Evolutionary conservation across 2,329 filamentous ascomycete genomes (phyloP), one percentile per base, ranked within the genome.

Genomic region (Parastagonospora nodorum): DNA sequence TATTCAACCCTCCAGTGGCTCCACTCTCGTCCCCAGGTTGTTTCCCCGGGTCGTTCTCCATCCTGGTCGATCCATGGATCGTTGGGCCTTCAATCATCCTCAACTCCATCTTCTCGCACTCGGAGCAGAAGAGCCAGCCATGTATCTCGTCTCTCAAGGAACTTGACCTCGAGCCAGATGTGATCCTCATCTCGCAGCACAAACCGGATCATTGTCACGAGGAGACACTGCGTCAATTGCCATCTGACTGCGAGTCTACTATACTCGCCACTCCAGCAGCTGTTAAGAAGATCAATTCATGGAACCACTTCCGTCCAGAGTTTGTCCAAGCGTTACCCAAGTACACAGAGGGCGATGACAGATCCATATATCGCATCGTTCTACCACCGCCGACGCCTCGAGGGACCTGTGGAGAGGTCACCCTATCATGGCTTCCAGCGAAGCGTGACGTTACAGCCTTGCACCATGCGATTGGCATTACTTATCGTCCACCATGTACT

Each of bases 31-130:
- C 72, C 50, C 74, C 68, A 42, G 67, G 63, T 49, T 63, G 70
- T 37, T 74, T 75, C 28, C 77, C 78, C 10, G 77, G 55, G 29
- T 79, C 82, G 4, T 90, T 88, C 69, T 85, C 82, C 12, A 81
- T 92, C 45, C 79, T 92, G 35, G 73, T 91, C 43, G 88, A 92
- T 67, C 88, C 89, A 3, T 90, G 87, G 85, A 78, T 90, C 29
- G 77, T 78, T 9, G 85, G 85, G 0, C 75, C 82, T 4, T 84
- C 84, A 9, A 82, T 81, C 45, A 81, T 87, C 55, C 78, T 84
- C 61, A 84, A 84, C 62, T 77, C 82, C 27, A 80, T 78, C 63
- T 85, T 89, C 69, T 85, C 85, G 15, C 80, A 79, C 33, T 81
- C 84, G 2, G 78, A 78, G 39, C 84, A 85, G 55, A 84, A 77